Base-by-base conservation (phyloP, 2,329 filamentous ascomycete species). In the Phaeoacremonium minimum region DNA sequence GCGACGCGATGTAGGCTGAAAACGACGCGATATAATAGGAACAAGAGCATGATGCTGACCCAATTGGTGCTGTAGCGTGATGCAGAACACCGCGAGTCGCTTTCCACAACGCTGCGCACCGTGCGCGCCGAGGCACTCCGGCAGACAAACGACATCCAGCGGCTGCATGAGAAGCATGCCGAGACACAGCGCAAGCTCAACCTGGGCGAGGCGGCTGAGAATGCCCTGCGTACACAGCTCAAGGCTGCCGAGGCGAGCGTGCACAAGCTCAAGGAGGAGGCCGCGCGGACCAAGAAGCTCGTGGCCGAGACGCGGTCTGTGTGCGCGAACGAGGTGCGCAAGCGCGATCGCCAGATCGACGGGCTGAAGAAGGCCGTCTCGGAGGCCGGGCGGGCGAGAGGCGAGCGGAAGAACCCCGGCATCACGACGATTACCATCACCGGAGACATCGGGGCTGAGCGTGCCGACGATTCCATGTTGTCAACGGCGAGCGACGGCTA, bases 311-410 rank as follows among this genome's bases (percentile, higher is more conserved):
- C 93, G 3, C 81, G 91, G 42, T 79, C 85, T 6, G 83, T 90
- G 45, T 97, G 90, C 60, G 83, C 88, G 33, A 95, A 88, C 47
- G 93, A 98, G 53, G 78, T 96, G 31, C 82, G 91, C 42, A 91
- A 94, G 54, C 80, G 91, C 29, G 93, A 98, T 55, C 72, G 88
- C 30, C 87, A 95, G 60, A 83, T 97, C 46, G 86, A 95, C 45
- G 81, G 82, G 28, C 69, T 98, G 45, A 97, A 96, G 69, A 85
- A 83, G 48, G 88, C 95, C 55, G 72, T 97, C 43, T 74, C 79
- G 4, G 87, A 93, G 36, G 75, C 77, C 53, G 78, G 72, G 32
- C 75, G 79, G 45, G 79, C 74, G 46, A 73, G 73, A 51, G 77
- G 79, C 28, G 70, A 71, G 30, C 69, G 66, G 31, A 72, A 67